phyloP scores from a whole-genome alignment of 2,329 filamentous ascomycete species.

The Dactylonectria estremocensis region DNA sequence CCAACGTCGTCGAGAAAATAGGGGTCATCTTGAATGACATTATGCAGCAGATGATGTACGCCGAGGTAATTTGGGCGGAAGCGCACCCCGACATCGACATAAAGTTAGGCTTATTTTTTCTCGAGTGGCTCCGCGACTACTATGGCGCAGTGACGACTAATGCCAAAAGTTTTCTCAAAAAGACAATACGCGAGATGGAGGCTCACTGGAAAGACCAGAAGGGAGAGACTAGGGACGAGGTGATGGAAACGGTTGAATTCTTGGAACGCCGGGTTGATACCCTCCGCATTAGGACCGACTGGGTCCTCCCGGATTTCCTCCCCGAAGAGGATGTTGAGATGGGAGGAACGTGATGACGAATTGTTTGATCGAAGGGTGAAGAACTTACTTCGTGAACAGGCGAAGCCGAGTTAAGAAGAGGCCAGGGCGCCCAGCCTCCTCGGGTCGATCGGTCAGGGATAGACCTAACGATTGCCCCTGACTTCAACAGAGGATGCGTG shows the following conservation, averaged over 20 bases:
- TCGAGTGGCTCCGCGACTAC: neutral
- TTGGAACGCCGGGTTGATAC: neutral
- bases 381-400: no score
- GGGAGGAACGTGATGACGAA: no score
- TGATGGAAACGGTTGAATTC: neutral
- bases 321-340: no score
- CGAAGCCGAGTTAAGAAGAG: no score
- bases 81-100: neutral
- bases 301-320: no score
- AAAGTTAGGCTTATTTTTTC: neutral
- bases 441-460: no score
- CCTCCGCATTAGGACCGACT: conserved; percentile 3
- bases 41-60: neutral
- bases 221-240: neutral
- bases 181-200: neutral
- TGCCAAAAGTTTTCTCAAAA: neutral
- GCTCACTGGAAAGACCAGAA: neutral
- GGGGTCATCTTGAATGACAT: neutral
- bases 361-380: no score
- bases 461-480: no score
- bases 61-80: neutral
- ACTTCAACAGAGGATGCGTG: no score
- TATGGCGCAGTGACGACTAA: neutral
- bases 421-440: no score
- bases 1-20: neutral